Conservation (phyloP, 1,284 basidiomycete species). For the Megacollybia platyphylla region DNA sequence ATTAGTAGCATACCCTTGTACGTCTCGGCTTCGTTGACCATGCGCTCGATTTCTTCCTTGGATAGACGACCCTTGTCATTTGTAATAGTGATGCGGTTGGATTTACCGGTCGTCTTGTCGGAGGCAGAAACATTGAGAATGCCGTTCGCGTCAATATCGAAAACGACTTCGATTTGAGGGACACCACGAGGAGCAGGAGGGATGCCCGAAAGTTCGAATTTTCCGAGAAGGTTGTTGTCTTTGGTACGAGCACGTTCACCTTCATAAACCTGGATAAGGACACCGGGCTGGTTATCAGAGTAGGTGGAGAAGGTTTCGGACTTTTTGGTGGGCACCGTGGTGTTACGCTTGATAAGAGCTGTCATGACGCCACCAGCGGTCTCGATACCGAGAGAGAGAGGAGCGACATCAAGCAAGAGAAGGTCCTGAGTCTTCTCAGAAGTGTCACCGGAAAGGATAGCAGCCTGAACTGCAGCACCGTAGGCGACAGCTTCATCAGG, state of each 20-base stretch:
- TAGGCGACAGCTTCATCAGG: slow-evolving; percentile 99
- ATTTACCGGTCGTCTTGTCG: slow-evolving; percentile 98
- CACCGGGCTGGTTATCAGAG: slow-evolving; percentile 98
- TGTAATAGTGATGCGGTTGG: slow-evolving; percentile 80
- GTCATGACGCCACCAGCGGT: slow-evolving; percentile 99
- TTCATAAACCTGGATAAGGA: slow-evolving; percentile 98
- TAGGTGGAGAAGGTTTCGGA: slow-evolving; percentile 98
- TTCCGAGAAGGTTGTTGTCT: slow-evolving; percentile 98
- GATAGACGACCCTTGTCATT: slow-evolving; percentile 82
- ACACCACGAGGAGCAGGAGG: slow-evolving; percentile 98
- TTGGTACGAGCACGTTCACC: slow-evolving; percentile 99
- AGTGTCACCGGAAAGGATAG: slow-evolving; percentile 95
- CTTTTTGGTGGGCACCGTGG: slow-evolving; percentile 98
- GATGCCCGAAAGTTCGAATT: slow-evolving; percentile 97
- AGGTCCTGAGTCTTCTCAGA: slow-evolving; percentile 98
- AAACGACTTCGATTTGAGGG: slow-evolving; percentile 96
- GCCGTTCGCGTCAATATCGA: slow-evolving; percentile 98
- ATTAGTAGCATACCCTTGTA: slow-evolving; percentile 39
- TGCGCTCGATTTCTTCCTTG: slow-evolving; percentile 82
- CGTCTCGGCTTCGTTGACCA: slow-evolving; percentile 72
- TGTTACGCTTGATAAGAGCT: slow-evolving; percentile 95
- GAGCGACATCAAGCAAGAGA: slow-evolving; percentile 93
- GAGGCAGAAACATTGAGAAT: slow-evolving; percentile 94
- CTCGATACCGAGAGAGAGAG: slow-evolving; percentile 96
- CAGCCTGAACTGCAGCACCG: slow-evolving; percentile 98